Conservation (phyloP, 2,329 filamentous ascomycete genomes). For the Ceratocystis lukuohia region DNA sequence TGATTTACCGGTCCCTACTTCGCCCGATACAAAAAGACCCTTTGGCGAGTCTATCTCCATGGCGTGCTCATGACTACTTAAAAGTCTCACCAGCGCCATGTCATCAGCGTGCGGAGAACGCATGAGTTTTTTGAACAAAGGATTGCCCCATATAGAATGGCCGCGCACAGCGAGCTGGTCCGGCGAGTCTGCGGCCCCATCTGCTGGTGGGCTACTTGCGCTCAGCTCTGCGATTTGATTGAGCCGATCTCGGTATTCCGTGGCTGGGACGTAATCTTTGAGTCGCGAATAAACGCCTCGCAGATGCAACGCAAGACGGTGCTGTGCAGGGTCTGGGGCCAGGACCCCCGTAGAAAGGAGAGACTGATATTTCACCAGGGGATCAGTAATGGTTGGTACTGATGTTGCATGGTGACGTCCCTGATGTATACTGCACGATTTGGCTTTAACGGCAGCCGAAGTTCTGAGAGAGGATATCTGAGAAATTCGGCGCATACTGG, state of each 20-base stretch:
- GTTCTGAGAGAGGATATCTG: not conserved
- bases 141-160: conserved; percentile 46
- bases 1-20: conserved; percentile 71
- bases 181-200: conserved; percentile 17
- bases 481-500: conserved; percentile 11
- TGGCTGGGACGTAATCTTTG: conserved; percentile 63
- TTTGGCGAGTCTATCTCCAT: conserved; percentile 57
- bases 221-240: conserved; percentile 42
- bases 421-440: not conserved
- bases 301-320: conserved; percentile 60
- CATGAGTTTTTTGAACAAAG: conserved; percentile 47
- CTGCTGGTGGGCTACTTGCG: conserved; percentile 26
- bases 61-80: conserved; percentile 58
- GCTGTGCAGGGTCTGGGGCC: conserved; percentile 56
- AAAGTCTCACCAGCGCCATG: conserved; percentile 48
- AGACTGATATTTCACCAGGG: conserved; percentile 61
- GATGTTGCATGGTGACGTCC: conserved; percentile 31
- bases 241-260: conserved; percentile 55
- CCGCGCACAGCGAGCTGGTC: conserved; percentile 34
- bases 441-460: conserved; percentile 1
- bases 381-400: conserved; percentile 50
- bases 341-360: conserved; percentile 54
- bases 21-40: conserved; percentile 64
- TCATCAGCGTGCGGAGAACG: conserved; percentile 23
- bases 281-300: conserved; percentile 62